phyloP scores from a whole-genome alignment of 2,329 filamentous ascomycete genomes.

The Xylaria hypoxylon region DNA sequence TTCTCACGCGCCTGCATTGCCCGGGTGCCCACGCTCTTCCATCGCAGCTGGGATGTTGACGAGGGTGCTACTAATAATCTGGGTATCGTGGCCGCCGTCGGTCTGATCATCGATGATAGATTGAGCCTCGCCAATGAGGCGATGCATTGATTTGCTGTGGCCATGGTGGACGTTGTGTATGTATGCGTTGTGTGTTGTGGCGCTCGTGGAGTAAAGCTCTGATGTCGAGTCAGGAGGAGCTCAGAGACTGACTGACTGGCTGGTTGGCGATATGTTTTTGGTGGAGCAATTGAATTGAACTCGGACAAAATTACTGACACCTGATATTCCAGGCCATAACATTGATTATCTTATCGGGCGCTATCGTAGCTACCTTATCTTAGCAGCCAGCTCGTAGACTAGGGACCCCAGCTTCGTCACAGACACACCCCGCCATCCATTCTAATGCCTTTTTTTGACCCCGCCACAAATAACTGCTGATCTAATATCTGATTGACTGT shows the following conservation, averaged over 20 bases:
- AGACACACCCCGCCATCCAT: conserved; percentile 35
- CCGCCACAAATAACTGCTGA: conserved; percentile 38
- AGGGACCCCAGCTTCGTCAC: conserved; percentile 1
- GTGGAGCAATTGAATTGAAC: conserved; percentile 30
- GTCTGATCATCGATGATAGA: conserved; percentile 57
- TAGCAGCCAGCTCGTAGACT: conserved; percentile 10
- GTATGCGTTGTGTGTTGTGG: conserved; percentile 11
- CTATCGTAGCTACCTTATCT: conserved; percentile 26
- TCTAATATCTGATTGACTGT: conserved; percentile 2
- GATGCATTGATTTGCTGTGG: conserved; percentile 64
- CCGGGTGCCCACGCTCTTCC: conserved; percentile 50
- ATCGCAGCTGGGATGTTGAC: conserved; percentile 58
- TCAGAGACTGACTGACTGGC: conserved; percentile 9
- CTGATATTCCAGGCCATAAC: conserved; percentile 38
- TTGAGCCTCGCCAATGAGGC: conserved; percentile 66
- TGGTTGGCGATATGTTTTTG: not conserved
- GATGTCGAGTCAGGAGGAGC: conserved; percentile 13
- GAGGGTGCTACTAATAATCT: conserved; percentile 62
- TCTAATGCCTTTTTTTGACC: conserved; percentile 39
- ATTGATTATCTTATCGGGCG: conserved; percentile 42
- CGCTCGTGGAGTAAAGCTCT: conserved; percentile 42
- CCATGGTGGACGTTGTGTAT: conserved; percentile 55
- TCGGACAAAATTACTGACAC: conserved; percentile 33
- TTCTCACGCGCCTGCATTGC: conserved; percentile 56
- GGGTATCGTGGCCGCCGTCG: conserved; percentile 58